These are phyloP conservation scores for Phialophora macrospora DNA, from an alignment of 2,329 filamentous ascomycete genomes.

Conservation along the genomic window DNA sequence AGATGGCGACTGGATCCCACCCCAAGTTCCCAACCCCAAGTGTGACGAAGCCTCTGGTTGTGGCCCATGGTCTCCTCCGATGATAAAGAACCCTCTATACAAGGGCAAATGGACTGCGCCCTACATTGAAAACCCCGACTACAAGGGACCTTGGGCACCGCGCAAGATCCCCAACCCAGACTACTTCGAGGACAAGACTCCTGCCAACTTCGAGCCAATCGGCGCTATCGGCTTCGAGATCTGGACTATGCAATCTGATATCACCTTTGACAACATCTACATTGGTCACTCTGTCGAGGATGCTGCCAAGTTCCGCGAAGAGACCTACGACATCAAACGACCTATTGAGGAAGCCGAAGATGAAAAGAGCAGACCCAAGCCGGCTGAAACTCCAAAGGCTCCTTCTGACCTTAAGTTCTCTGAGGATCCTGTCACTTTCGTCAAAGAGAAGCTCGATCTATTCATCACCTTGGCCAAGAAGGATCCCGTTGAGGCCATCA, in stretches of 20 bases:
- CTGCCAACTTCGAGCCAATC: conserved; percentile 96
- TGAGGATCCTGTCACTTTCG: conserved; percentile 84
- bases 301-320: conserved; percentile 82
- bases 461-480: conserved; percentile 84
- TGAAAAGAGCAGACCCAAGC: conserved; percentile 77
- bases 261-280: conserved; percentile 99
- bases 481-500: conserved; percentile 81
- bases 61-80: conserved; percentile 87
- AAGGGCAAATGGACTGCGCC: conserved; percentile 98
- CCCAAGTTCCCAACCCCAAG: conserved; percentile 92
- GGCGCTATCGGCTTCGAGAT: conserved; percentile 98
- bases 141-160: conserved; percentile 95
- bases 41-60: conserved; percentile 92
- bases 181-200: conserved; percentile 96
- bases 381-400: conserved; percentile 67
- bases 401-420: conserved; percentile 80
- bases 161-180: conserved; percentile 96
- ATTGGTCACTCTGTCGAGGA: conserved; percentile 96
- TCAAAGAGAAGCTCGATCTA: conserved; percentile 90
- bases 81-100: conserved; percentile 93
- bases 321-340: conserved; percentile 90
- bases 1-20: conserved; percentile 95
- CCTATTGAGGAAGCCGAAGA: conserved; percentile 79
- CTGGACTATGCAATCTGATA: conserved; percentile 99
- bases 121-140: conserved; percentile 93